Percentiles rank a stretch among this genome's conserved stretches.
These are phyloP conservation scores for Vaccinium myrtillus DNA, from an alignment of 148 eudicot genomes.

Conservation along the genomic window DNA sequence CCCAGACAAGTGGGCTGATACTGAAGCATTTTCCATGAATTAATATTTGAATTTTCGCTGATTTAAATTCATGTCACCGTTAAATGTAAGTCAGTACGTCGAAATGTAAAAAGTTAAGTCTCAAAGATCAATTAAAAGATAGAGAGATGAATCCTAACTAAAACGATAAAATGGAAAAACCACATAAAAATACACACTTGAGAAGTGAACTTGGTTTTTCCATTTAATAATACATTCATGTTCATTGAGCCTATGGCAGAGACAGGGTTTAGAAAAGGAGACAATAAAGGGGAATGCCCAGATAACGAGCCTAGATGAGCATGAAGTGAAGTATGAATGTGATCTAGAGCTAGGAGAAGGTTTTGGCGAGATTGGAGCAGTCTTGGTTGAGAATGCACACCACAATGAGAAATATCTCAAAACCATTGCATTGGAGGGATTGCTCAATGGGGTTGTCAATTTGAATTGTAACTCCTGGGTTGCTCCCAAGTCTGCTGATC, in stretches of 20 bases:
- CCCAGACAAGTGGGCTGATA: no score
- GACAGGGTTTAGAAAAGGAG: constrained; percentile 33
- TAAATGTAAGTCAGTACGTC: no score
- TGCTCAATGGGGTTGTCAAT: constrained; percentile 28
- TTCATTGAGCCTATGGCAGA: neutral
- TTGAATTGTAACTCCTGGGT: constrained; percentile 59
- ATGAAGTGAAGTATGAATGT: constrained; percentile 37
- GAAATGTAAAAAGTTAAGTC: no score
- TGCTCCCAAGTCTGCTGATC: constrained; percentile 38
- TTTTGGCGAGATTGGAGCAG: constrained; percentile 62
- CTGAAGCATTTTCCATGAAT: no score
- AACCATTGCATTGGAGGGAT: constrained; percentile 39
- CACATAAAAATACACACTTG: no score
- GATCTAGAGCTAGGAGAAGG: constrained; percentile 33
- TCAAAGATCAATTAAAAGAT: no score
- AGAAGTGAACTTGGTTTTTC: no score
- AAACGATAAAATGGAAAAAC: no score
- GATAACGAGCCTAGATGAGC: neutral
- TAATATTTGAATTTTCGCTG: no score
- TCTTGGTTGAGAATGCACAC: constrained; percentile 54
- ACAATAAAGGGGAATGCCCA: constrained; percentile 35
- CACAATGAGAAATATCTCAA: constrained; percentile 48
- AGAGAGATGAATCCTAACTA: no score
- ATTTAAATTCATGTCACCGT: no score
- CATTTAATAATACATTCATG: no score